Evolutionary conservation across 345 rosid species (phyloP), one percentile per base, ranked within the genome.

Genomic region (Dimocarpus longan): DNA sequence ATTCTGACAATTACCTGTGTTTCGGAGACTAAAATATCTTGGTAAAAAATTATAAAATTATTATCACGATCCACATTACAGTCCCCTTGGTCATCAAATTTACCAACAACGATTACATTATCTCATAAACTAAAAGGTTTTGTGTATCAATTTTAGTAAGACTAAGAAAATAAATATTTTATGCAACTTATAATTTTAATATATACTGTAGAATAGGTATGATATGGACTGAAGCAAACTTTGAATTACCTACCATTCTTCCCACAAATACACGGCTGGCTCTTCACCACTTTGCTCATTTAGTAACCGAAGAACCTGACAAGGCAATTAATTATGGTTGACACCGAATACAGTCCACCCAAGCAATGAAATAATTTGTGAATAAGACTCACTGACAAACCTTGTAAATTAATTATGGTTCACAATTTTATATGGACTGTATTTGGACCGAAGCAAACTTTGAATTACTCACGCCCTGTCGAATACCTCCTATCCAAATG

Each of bases 221-320:
- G 24, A n/a, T n/a, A n/a, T n/a, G n/a, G n/a, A n/a, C n/a, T n/a
- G n/a, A n/a, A n/a, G n/a, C n/a, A n/a, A 39, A 44, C 72, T 26
- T 42, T 12, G 40, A 72, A 64, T 57, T 60, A 73, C 82, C 44
- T 82, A 96, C 99, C 99, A 96, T 78, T 93, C 97, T 77, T 91
- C 97, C 90, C 85, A 88, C 83, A 96, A 87, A 80, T 78, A 89
- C 74, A 96, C 90, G 64, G 91, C 85, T 48, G 86, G 80, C 82
- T 96, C 97, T 85, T 87, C 94, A 83, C 97, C 98, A 81, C 86
- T 90, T 85, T 81, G 87, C 89, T 96, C 99, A 76, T 93, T 89
- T 84, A 96, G 85, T 82, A 96, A 76, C 78, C 97, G 94, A 87
- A 96, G 95, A 83, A 89, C 98, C 99, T 96, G 89, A 76, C 83